A percentile compares a stretch with the other conserved stretches of the same genome.
Conservation (phyloP, 805 yeast species). For the Teunomyces cretensis region DNA sequence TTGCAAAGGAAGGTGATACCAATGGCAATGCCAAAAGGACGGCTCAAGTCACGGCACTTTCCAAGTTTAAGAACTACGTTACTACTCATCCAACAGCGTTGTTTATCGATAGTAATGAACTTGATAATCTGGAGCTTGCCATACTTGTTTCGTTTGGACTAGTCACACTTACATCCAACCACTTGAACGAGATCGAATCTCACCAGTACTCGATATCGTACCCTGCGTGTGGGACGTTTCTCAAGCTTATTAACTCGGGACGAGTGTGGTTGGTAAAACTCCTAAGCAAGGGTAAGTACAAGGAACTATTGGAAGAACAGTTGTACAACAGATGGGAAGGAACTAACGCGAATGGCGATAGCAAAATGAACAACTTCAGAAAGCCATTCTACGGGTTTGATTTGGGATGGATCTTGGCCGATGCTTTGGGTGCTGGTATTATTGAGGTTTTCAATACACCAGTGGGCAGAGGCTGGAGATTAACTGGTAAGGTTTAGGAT, state of each 20-base stretch:
- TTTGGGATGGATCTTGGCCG: constrained; percentile 50
- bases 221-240: constrained; percentile 51
- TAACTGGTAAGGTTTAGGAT: constrained; percentile 45
- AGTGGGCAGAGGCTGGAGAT: constrained; percentile 58
- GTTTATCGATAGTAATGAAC: constrained; percentile 21
- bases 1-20: background rate
- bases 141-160: constrained; percentile 41
- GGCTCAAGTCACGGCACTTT: constrained; percentile 14
- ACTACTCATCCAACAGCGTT: constrained; percentile 25
- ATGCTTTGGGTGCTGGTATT: constrained; percentile 51
- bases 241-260: constrained; percentile 45
- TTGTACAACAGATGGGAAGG: constrained; percentile 49
- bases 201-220: constrained; percentile 43
- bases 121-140: constrained; percentile 25
- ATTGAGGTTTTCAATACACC: constrained; percentile 54
- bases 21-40: constrained; percentile 9
- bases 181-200: constrained; percentile 40
- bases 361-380: constrained; percentile 39
- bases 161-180: constrained; percentile 45
- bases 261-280: constrained; percentile 43
- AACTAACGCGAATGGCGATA: constrained; percentile 18
- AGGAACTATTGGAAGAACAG: constrained; percentile 44
- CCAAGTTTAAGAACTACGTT: constrained; percentile 22
- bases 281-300: constrained; percentile 35
- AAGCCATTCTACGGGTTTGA: constrained; percentile 52